Percentiles rank a stretch among this genome's conserved stretches.
Conservation (phyloP, 805 yeast species). For the Pichia deserticola region DNA sequence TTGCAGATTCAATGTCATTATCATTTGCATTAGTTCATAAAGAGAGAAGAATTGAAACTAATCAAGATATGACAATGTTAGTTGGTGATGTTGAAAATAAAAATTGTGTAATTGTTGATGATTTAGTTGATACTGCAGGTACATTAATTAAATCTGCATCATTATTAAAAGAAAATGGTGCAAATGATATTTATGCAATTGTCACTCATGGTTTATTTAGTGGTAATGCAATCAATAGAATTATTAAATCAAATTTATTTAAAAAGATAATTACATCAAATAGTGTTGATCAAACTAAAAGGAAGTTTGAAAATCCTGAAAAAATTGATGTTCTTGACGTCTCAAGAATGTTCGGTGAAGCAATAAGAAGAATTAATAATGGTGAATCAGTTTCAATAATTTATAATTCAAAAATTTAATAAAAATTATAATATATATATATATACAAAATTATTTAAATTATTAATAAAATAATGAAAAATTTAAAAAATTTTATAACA, state of each 20-base stretch:
- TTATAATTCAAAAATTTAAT: conserved; percentile 72
- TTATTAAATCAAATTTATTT: conserved; percentile 51
- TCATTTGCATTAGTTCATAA: conserved; percentile 93
- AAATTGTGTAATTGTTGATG: conserved; percentile 88
- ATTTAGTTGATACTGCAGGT: conserved; percentile 86
- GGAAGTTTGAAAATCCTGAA: conserved; percentile 32
- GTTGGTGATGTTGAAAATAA: conserved; percentile 90
- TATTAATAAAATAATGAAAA: too few relatives aligned
- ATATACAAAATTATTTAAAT: not conserved
- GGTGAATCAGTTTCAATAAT: conserved; percentile 94
- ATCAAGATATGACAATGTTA: conserved; percentile 65
- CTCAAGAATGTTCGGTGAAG: conserved; percentile 83
- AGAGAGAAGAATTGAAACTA: conserved; percentile 51
- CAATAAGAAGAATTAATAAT: conserved; percentile 90
- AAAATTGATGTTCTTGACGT: conserved; percentile 76
- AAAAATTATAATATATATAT: not conserved
- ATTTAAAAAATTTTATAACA: too few relatives aligned
- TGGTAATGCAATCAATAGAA: conserved; percentile 79
- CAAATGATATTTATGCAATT: conserved; percentile 74
- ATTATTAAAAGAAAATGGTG: conserved; percentile 88
- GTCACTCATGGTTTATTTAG: conserved; percentile 91
- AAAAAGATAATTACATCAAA: conserved; percentile 87
- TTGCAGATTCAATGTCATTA: conserved; percentile 85
- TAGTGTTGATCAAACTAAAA: conserved; percentile 76
- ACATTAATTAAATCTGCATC: conserved; percentile 91